Conservation (phyloP, 140 eudicot species). For the Anethum foeniculum region DNA sequence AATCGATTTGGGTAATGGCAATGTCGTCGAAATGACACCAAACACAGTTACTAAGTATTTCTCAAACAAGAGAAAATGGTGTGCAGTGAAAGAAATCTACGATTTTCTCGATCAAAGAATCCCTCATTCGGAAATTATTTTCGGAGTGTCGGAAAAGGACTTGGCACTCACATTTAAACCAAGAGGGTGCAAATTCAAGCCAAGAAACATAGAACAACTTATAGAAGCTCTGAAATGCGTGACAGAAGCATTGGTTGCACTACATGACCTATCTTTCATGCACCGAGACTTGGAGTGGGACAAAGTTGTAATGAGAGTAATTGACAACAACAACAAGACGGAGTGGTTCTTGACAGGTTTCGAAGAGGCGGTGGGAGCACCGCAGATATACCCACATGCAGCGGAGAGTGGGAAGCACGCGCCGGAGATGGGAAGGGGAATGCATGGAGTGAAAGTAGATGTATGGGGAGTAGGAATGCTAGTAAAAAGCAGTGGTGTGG, state of each 20-base stretch:
- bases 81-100: constrained; percentile 49
- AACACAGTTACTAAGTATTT: constrained; percentile 32
- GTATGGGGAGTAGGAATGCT: constrained; percentile 77
- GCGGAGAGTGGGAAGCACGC: constrained; percentile 44
- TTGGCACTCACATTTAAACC: constrained; percentile 50
- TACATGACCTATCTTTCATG: constrained; percentile 73
- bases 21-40: constrained; percentile 43
- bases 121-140: constrained; percentile 49
- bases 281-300: constrained; percentile 78
- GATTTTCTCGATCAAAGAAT: constrained; percentile 58
- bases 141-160: constrained; percentile 36
- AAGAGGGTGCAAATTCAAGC: constrained; percentile 53
- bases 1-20: constrained; percentile 30
- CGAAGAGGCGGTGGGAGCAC: constrained; percentile 66
- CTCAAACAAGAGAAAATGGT: constrained; percentile 47
- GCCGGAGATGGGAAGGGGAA: constrained; percentile 66
- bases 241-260: constrained; percentile 59
- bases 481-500: constrained; percentile 57
- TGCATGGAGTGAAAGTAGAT: constrained; percentile 78
- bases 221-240: constrained; percentile 57
- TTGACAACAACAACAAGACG: constrained; percentile 15
- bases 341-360: constrained; percentile 66
- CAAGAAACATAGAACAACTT: constrained; percentile 34
- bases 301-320: constrained; percentile 46
- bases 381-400: constrained; percentile 51